Evolutionary conservation across 2,329 filamentous ascomycete species (phyloP).

Genomic region (Apiospora koreana): DNA sequence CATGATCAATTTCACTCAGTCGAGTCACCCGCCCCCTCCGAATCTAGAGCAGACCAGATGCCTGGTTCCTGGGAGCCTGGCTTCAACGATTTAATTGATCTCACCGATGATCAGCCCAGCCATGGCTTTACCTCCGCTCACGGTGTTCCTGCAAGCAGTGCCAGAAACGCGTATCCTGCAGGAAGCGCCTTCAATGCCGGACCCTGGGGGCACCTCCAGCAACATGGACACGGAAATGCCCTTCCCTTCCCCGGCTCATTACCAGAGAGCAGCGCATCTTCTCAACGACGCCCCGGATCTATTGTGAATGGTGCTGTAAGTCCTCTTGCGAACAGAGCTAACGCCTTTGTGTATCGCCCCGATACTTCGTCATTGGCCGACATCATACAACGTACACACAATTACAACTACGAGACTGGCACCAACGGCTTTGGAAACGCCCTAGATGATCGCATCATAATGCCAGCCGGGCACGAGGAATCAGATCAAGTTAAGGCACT

Average conservation of each 20-base stretch:
- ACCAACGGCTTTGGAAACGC: constrained; percentile 38
- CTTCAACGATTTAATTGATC: not conserved
- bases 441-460: constrained; percentile 34
- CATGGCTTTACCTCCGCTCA: not conserved
- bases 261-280: not conserved
- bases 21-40: not conserved
- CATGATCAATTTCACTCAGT: not conserved
- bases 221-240: not conserved
- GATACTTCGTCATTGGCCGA: constrained; percentile 26
- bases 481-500: constrained; percentile 50
- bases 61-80: constrained; percentile 1
- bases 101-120: not conserved
- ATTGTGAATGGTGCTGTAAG: constrained; percentile 14
- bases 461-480: constrained; percentile 35
- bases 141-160: not conserved
- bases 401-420: constrained; percentile 37
- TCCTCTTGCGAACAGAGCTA: constrained; percentile 13
- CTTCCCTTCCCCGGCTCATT: not conserved
- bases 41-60: not conserved
- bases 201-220: too few species aligned
- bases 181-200: not conserved
- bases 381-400: constrained; percentile 40
- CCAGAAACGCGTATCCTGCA: not conserved
- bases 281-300: constrained; percentile 3
- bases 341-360: constrained; percentile 16